phyloP scores from a whole-genome alignment of 1,139 yeast species.

The Kluyveromyces sp. region DNA sequence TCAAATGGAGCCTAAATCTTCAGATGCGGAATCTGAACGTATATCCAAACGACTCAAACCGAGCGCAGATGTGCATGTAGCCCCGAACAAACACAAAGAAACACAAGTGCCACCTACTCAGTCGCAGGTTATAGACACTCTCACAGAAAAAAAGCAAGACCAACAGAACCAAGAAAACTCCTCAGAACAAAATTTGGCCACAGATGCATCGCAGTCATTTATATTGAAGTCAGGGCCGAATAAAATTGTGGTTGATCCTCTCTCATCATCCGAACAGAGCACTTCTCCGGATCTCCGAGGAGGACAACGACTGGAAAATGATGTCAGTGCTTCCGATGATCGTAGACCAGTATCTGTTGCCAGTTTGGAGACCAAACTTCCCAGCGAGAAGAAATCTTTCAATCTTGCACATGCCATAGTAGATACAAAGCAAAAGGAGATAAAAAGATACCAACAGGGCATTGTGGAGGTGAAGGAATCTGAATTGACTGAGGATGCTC shows the following conservation, averaged over 20 bases:
- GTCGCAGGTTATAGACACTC: too few relatives aligned
- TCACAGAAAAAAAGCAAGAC: too few relatives aligned
- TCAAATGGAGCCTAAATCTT: not conserved
- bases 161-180: too few relatives aligned
- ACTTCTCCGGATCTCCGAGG: too few relatives aligned
- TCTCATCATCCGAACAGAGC: too few relatives aligned
- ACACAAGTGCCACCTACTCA: too few relatives aligned
- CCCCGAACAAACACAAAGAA: too few relatives aligned
- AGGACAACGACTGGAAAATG: not conserved
- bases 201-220: too few relatives aligned
- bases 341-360: not conserved
- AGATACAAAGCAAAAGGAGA: constrained; percentile 30
- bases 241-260: too few relatives aligned
- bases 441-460: constrained; percentile 23
- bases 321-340: not conserved
- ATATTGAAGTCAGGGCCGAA: too few relatives aligned
- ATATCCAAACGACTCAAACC: not conserved
- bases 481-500: constrained; percentile 29
- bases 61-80: not conserved
- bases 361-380: not conserved
- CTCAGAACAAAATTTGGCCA: too few relatives aligned
- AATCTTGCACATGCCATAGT: constrained; percentile 30
- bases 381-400: not conserved
- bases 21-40: not conserved
- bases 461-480: constrained; percentile 23